Evolutionary conservation across 495 filamentous ascomycete genomes (phyloP), one percentile per base, ranked within the genome.

Genomic region (Rhypophila decipiens): DNA sequence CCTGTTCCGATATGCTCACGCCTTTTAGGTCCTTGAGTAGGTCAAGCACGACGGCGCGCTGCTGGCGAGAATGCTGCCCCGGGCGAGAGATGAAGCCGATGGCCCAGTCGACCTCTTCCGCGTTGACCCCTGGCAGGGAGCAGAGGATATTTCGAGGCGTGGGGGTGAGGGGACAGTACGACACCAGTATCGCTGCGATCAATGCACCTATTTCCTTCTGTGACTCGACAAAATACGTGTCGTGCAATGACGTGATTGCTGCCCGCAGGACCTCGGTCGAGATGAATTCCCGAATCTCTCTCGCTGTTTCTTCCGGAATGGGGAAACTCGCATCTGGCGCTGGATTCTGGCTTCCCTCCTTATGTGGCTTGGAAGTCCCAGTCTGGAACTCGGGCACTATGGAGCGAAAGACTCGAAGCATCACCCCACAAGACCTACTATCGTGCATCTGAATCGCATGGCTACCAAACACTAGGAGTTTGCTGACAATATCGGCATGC

Each of bases 161-260:
- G 0, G 68, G 41, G 27, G 85, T 93, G 29, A 73, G 60, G 1
- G 72, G 68, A 5, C 73, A 79, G 59, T 95, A 96, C 19, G 84
- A 70, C 4, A 83, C 73, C 60, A 94, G 75, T 46, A 96, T 93
- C 5, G 82, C 77, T 2, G 90, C 90, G 53, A 99, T 95, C 4
- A 96, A 76, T 27, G 82, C 75, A 12, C 88, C 93, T 9, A 97
- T 77, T 29, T 97, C 93, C 63, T 89, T 94, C 57, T 99, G 93
- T 58, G 90, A 79, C 47, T 99, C 93, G 34, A 96, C 90, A 55
- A 97, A 97, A 60, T 97, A 96, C 1, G 88, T 80, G 46, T 97
- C 93, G 64, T 97, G 84, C 24, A 99, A 76, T 12, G 87, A 91
- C 18, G 88, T 85, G 64, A 95, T 87, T 50, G 83, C 86, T 0